phyloP scores from a whole-genome alignment of 2,329 filamentous ascomycete genomes.

The Gnomoniopsis smithogilvyi region DNA sequence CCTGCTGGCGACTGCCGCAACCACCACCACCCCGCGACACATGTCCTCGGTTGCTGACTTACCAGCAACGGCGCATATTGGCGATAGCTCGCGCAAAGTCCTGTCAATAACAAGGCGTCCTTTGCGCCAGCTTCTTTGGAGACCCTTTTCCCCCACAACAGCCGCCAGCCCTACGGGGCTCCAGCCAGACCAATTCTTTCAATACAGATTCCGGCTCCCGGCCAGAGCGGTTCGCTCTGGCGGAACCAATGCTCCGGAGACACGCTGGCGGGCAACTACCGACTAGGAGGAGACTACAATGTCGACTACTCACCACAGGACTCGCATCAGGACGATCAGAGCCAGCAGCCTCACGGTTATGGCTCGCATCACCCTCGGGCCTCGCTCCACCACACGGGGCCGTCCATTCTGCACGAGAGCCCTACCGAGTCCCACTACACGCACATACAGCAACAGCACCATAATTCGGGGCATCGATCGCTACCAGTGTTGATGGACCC shows the following conservation, averaged over 20 bases:
- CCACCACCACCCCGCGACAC: constrained; percentile 27
- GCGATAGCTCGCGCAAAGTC: constrained; percentile 24
- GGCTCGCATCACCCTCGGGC: constrained; percentile 47
- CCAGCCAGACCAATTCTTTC: constrained; percentile 54
- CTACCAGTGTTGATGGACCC: constrained; percentile 57
- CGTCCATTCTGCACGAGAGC: constrained; percentile 44
- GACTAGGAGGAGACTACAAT: constrained; percentile 67
- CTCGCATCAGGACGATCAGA: constrained; percentile 62
- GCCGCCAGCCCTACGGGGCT: constrained; percentile 50
- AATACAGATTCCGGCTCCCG: constrained; percentile 62
- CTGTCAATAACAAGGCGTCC: constrained; percentile 28
- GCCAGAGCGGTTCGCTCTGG: constrained; percentile 75
- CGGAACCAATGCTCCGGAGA: constrained; percentile 69
- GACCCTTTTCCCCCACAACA: constrained; percentile 27
- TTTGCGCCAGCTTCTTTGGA: constrained; percentile 26
- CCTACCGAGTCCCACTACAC: constrained; percentile 33
- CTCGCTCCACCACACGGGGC: constrained; percentile 46
- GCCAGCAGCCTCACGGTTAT: constrained; percentile 62
- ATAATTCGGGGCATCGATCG: constrained; percentile 38
- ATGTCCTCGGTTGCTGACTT: constrained; percentile 32
- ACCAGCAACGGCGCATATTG: constrained; percentile 28
- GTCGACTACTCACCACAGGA: constrained; percentile 71
- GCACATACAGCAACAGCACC: constrained; percentile 34
- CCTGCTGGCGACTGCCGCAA: neutral
- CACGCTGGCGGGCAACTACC: constrained; percentile 74